A percentile compares a stretch with the other conserved stretches of the same genome.
phyloP scores from a whole-genome alignment of 2,329 filamentous ascomycete genomes.

The Mycosphaerella sp. region DNA sequence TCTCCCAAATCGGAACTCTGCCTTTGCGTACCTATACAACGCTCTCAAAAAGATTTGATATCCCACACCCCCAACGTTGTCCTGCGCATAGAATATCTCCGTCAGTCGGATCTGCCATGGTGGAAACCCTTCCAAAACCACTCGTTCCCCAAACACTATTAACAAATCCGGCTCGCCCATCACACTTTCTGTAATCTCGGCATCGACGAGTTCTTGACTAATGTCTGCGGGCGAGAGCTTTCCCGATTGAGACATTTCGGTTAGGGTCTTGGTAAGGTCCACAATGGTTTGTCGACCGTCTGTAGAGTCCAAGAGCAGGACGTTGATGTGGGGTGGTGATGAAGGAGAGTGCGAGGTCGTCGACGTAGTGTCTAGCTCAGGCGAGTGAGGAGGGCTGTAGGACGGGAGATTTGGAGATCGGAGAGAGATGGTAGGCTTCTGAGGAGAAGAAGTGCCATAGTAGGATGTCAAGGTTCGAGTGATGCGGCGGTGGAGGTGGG shows the following conservation, averaged over 20 bases:
- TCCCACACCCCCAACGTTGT: conserved; percentile 56
- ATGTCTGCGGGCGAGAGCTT: conserved; percentile 80
- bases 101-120: conserved; percentile 94
- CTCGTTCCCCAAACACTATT: conserved; percentile 75
- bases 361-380: conserved; percentile 31
- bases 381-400: conserved; percentile 42
- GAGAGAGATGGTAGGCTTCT: conserved; percentile 64
- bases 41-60: conserved; percentile 91
- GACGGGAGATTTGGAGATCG: conserved; percentile 64
- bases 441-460: conserved; percentile 61
- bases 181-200: conserved; percentile 70
- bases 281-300: conserved; percentile 92
- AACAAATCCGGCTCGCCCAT: conserved; percentile 88
- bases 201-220: conserved; percentile 76
- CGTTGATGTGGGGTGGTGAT: conserved; percentile 43
- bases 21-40: conserved; percentile 75
- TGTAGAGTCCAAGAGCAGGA: conserved; percentile 78
- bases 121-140: conserved; percentile 85
- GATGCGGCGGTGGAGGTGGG: conserved; percentile 74
- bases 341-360: conserved; percentile 23
- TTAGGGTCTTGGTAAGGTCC: conserved; percentile 86
- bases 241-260: conserved; percentile 87
- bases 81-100: conserved; percentile 69
- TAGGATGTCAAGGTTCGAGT: conserved; percentile 76
- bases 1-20: conserved; percentile 78